Evolutionary conservation across 768 basidiomycete genomes (phyloP).

Genomic region (Lentinula aciculospora): DNA sequence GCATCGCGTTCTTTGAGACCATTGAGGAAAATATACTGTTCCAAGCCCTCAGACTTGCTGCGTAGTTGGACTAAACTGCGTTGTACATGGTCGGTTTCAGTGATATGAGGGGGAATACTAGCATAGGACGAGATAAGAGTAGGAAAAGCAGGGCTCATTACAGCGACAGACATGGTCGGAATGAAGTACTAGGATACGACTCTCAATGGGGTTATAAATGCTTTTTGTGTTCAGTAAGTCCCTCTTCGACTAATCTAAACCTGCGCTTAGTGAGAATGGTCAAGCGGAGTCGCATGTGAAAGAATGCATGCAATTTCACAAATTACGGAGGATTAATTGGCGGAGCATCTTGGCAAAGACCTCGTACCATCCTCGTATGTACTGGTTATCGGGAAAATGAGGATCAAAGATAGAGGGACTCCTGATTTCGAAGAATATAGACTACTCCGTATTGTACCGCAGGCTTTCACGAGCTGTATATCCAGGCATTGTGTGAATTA

Average conservation of each 20-base stretch:
- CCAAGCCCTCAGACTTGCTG: conserved; percentile 48
- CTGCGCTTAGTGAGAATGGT: background rate
- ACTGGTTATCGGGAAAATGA: background rate
- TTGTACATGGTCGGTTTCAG: conserved; percentile 44
- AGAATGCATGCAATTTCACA: background rate
- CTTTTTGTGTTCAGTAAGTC: background rate
- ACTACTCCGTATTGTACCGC: background rate
- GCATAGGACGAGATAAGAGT: conserved; percentile 8
- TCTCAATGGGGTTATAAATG: background rate
- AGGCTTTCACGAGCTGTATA: background rate
- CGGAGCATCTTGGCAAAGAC: background rate
- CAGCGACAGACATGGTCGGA: conserved; percentile 3
- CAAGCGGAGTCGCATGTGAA: conserved; percentile 3
- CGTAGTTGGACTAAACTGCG: conserved; percentile 55
- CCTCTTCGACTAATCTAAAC: background rate
- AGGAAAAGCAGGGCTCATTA: conserved; percentile 19
- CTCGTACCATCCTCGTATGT: background rate
- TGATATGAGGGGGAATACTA: conserved; percentile 43
- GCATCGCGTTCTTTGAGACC: conserved; percentile 59
- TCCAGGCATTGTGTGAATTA: background rate
- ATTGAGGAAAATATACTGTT: conserved; percentile 69
- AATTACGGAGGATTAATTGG: conserved; percentile 1
- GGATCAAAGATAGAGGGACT: conserved; percentile 1
- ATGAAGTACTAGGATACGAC: background rate
- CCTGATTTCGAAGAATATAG: conserved; percentile 4